A percentile compares a stretch with the other conserved stretches of the same genome.
phyloP scores from a whole-genome alignment of 148 eudicot genomes.

The Rhododendron henanense region DNA sequence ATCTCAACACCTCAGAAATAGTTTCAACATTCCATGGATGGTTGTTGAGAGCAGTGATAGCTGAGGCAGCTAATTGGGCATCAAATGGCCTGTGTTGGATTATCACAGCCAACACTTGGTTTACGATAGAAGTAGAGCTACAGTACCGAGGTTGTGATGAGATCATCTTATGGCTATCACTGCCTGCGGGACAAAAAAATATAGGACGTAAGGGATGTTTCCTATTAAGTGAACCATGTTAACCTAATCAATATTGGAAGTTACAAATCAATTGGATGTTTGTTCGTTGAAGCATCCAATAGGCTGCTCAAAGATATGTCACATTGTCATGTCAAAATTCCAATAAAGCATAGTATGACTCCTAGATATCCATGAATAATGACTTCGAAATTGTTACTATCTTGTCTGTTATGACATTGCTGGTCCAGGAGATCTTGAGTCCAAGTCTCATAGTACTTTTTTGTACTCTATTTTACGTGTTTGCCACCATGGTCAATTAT shows the following conservation, averaged over 20 bases:
- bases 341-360: neutral
- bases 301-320: neutral
- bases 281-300: neutral
- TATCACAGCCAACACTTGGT: conserved; percentile 45
- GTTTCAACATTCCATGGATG: conserved; percentile 42
- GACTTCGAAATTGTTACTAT: neutral
- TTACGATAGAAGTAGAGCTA: conserved; percentile 28
- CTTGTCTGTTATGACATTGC: neutral
- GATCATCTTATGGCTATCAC: conserved; percentile 14
- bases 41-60: neutral
- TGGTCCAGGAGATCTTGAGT: neutral
- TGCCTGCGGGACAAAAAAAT: neutral
- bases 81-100: conserved; percentile 49
- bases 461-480: neutral
- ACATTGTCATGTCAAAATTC: neutral
- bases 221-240: neutral
- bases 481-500: neutral
- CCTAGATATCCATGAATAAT: neutral
- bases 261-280: neutral
- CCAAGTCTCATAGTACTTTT: neutral
- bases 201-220: neutral
- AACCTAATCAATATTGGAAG: neutral
- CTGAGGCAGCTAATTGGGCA: conserved; percentile 19
- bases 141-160: conserved; percentile 24
- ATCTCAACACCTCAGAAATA: conserved; percentile 52